A percentile compares a stretch with the other conserved stretches of the same genome.
Evolutionary conservation across 1,284 basidiomycete genomes (phyloP).

Genomic region (Trichosporon sp.): DNA sequence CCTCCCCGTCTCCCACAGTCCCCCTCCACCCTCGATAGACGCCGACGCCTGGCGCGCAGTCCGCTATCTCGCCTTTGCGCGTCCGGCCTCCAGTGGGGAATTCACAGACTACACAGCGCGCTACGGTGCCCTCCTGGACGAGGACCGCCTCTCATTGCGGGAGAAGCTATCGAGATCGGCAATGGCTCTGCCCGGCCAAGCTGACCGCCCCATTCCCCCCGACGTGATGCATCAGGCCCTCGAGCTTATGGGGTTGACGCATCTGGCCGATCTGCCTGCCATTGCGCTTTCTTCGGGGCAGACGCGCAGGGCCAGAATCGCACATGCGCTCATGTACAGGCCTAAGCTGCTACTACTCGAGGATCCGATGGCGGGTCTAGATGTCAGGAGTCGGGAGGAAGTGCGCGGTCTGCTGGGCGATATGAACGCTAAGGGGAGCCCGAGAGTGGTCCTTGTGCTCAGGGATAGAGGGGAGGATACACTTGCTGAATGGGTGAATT

Average conservation of each 20-base stretch:
- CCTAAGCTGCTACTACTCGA: slow-evolving; percentile 74
- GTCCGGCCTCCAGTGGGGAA: slow-evolving; percentile 60
- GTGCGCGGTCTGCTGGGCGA: slow-evolving; percentile 37
- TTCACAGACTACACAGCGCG: slow-evolving; percentile 88
- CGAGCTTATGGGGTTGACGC: slow-evolving; percentile 55
- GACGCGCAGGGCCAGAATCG: slow-evolving; percentile 76
- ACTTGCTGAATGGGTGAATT: slow-evolving; percentile 71
- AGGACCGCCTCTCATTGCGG: slow-evolving; percentile 57
- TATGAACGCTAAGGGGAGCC: slow-evolving; percentile 34
- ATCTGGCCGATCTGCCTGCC: slow-evolving; percentile 70
- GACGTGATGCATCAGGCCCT: slow-evolving; percentile 25
- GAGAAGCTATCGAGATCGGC: not conserved
- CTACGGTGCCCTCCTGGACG: slow-evolving; percentile 78
- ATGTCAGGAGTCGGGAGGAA: slow-evolving; percentile 37
- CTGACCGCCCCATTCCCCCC: not conserved
- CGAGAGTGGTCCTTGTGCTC: slow-evolving; percentile 67
- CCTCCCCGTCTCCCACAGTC: slow-evolving; percentile 60
- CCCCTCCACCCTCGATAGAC: slow-evolving; percentile 15
- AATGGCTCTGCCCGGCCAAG: slow-evolving; percentile 19
- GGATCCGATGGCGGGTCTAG: slow-evolving; percentile 59
- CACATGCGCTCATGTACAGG: slow-evolving; percentile 64
- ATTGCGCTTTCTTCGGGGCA: slow-evolving; percentile 87
- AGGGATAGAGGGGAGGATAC: slow-evolving; percentile 64
- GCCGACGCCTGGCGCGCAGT: slow-evolving; percentile 47
- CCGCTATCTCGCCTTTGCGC: slow-evolving; percentile 67